These are phyloP conservation scores for Colletotrichum sp. DNA, from an alignment of 2,329 filamentous ascomycete species.

Conservation along the genomic window DNA sequence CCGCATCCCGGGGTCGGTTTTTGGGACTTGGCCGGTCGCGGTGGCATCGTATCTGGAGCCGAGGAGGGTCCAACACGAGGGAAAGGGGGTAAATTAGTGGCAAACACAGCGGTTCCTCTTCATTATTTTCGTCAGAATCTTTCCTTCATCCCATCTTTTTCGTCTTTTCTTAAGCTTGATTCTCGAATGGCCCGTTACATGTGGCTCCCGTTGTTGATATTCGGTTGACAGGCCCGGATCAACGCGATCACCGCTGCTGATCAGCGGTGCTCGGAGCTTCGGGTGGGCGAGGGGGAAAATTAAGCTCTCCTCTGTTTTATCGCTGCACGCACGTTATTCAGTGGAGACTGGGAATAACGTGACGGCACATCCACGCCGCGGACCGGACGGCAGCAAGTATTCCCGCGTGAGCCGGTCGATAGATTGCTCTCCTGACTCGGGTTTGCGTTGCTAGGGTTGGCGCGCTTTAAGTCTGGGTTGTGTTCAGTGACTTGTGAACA, in stretches of 20 bases:
- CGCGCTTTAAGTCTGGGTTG: not conserved
- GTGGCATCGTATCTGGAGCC: not conserved
- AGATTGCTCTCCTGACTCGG: not conserved
- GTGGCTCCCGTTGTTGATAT: not conserved
- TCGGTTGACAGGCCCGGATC: slow-evolving; percentile 3
- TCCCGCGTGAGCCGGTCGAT: not conserved
- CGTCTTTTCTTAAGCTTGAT: not conserved
- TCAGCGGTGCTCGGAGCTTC: not conserved
- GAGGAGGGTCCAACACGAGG: not conserved
- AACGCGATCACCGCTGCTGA: slow-evolving; percentile 1
- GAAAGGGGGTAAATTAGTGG: not conserved
- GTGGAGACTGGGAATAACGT: slow-evolving; percentile 9
- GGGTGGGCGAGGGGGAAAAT: not conserved
- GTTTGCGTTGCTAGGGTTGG: not conserved
- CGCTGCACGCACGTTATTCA: not conserved
- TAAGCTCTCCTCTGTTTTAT: not conserved
- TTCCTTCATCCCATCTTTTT: not conserved
- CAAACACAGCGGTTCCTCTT: not conserved
- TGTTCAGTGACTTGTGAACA: not conserved
- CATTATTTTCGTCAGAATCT: not conserved
- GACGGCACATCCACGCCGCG: not conserved
- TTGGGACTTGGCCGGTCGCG: not conserved
- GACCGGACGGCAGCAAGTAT: not conserved
- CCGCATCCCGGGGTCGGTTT: not conserved
- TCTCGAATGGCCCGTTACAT: not conserved